A percentile compares a stretch with the other conserved stretches of the same genome.
Evolutionary conservation across 1,139 yeast species (phyloP).

Genomic region (Geotrichum cucujoidarum): DNA sequence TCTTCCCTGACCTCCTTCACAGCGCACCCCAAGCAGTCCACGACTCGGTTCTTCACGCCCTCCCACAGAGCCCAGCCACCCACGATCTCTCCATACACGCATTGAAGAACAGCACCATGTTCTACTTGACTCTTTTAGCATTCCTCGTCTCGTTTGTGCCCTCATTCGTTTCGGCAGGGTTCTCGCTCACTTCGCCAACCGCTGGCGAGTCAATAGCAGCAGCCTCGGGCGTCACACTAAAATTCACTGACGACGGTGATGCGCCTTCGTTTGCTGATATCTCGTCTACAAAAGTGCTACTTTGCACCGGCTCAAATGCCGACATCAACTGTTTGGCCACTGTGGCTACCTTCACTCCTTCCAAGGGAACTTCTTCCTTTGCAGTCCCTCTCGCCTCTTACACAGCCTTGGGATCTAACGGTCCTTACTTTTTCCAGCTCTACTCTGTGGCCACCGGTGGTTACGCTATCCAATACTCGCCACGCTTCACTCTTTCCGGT

Average conservation of each 20-base stretch:
- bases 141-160: not conserved
- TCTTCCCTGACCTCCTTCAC: too few relatives aligned
- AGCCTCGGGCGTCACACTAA: constrained; percentile 46
- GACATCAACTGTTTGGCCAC: constrained; percentile 44
- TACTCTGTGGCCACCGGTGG: constrained; percentile 44
- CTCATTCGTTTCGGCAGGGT: not conserved
- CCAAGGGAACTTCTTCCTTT: constrained; percentile 19
- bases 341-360: constrained; percentile 33
- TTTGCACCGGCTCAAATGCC: constrained; percentile 65
- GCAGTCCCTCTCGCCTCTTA: not conserved
- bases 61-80: too few relatives aligned
- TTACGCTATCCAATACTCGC: constrained; percentile 61
- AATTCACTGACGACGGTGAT: constrained; percentile 60
- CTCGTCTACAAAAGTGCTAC: constrained; percentile 46
- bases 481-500: constrained; percentile 58
- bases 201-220: constrained; percentile 48
- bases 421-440: constrained; percentile 67
- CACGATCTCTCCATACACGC: too few relatives aligned
- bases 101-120: too few relatives aligned
- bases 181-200: constrained; percentile 41
- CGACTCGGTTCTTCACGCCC: too few relatives aligned
- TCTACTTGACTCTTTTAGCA: not conserved
- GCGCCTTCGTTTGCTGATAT: constrained; percentile 47
- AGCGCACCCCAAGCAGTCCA: too few relatives aligned
- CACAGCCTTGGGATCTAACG: constrained; percentile 47